A percentile compares a stretch with the other conserved stretches of the same genome.
Evolutionary conservation across 1,284 basidiomycete genomes (phyloP).

Genomic region (Boletus austroedulis): DNA sequence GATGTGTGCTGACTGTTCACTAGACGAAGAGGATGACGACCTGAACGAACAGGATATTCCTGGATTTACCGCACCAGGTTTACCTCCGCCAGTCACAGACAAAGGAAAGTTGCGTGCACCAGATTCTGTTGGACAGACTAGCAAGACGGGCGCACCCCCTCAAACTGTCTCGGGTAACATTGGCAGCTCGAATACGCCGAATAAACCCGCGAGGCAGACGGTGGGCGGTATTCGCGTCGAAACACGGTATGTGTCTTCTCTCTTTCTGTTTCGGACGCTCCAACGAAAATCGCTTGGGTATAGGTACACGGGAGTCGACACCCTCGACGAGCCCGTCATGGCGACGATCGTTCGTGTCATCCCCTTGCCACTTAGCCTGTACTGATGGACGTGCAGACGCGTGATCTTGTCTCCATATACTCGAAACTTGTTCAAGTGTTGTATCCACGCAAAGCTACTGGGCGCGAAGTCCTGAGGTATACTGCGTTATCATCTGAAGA

Average conservation of each 20-base stretch:
- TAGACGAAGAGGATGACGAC: slow-evolving; percentile 72
- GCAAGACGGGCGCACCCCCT: slow-evolving; percentile 31
- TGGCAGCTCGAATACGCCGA: slow-evolving; percentile 46
- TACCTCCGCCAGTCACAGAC: slow-evolving; percentile 43
- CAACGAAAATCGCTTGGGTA: not conserved
- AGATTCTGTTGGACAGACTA: slow-evolving; percentile 54
- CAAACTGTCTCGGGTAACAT: slow-evolving; percentile 69
- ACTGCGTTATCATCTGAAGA: slow-evolving; percentile 13
- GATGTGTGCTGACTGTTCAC: slow-evolving; percentile 4
- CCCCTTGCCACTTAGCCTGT: slow-evolving; percentile 4
- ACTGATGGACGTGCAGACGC: slow-evolving; percentile 51
- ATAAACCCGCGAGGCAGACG: slow-evolving; percentile 52
- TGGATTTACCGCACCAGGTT: slow-evolving; percentile 63
- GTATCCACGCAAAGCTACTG: slow-evolving; percentile 74
- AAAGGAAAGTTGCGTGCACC: slow-evolving; percentile 70
- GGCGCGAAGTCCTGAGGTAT: slow-evolving; percentile 78
- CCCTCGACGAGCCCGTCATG: slow-evolving; percentile 87
- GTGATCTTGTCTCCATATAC: slow-evolving; percentile 87
- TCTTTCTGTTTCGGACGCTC: not conserved
- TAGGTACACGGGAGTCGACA: slow-evolving; percentile 79
- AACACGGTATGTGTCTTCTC: slow-evolving; percentile 61
- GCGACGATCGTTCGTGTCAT: slow-evolving; percentile 74
- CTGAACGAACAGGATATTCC: slow-evolving; percentile 77
- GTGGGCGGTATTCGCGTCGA: slow-evolving; percentile 85
- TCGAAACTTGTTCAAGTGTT: slow-evolving; percentile 90